These are phyloP conservation scores for Trichophyton schoenleinii DNA, from an alignment of 2,329 filamentous ascomycete genomes.

Conservation along the genomic window DNA sequence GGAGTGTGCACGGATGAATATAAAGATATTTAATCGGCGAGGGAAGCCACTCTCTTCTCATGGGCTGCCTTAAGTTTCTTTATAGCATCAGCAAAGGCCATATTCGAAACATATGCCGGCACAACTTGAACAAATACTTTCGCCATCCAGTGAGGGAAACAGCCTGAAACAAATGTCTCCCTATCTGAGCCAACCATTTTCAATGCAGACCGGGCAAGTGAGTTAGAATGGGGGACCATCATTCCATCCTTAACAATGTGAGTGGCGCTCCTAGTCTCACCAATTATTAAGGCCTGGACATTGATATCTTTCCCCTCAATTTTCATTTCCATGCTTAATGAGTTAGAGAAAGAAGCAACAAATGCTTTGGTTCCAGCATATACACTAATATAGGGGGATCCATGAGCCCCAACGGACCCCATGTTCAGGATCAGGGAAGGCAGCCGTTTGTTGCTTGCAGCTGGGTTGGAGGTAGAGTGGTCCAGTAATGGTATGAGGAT, in stretches of 20 bases:
- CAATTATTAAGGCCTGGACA: constrained; percentile 28
- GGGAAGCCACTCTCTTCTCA: background rate
- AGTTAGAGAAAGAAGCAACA: constrained; percentile 29
- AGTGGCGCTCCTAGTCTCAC: constrained; percentile 20
- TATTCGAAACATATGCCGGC: constrained; percentile 1
- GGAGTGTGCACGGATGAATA: too few relatives aligned
- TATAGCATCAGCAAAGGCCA: background rate
- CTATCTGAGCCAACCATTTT: constrained; percentile 25
- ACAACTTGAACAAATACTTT: constrained; percentile 6
- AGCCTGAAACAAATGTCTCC: constrained; percentile 19
- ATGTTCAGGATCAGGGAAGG: constrained; percentile 42
- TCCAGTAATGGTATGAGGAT: constrained; percentile 36
- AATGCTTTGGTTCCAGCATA: constrained; percentile 40
- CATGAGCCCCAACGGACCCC: constrained; percentile 35
- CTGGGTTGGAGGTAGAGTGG: constrained; percentile 16
- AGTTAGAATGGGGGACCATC: constrained; percentile 20
- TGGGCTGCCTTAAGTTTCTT: background rate
- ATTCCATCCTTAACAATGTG: constrained; percentile 17
- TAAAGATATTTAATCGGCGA: background rate
- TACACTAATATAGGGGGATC: constrained; percentile 36
- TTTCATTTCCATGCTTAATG: constrained; percentile 34
- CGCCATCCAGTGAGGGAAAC: constrained; percentile 24
- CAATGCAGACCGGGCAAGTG: constrained; percentile 23
- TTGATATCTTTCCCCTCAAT: constrained; percentile 28
- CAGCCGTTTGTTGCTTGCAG: background rate